Evolutionary conservation across 2,329 filamentous ascomycete genomes (phyloP).

Genomic region (Thielaviopsis populi): DNA sequence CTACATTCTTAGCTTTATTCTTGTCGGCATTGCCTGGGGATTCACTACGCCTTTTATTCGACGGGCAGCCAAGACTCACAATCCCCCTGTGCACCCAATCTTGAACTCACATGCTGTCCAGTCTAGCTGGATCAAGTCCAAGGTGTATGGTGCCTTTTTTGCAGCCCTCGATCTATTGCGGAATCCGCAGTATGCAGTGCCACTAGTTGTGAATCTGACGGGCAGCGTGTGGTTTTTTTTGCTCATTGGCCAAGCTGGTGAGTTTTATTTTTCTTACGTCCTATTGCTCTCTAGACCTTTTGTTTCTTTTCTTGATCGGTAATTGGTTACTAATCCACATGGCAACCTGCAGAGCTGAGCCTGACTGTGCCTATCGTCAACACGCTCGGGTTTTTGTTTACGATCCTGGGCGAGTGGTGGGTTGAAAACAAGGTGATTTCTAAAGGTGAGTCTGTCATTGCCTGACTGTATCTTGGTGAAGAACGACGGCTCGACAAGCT

Average conservation of each 20-base stretch:
- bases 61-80: conserved; percentile 62
- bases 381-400: conserved; percentile 89
- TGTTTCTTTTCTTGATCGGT: neutral
- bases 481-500: conserved; percentile 9
- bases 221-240: conserved; percentile 96
- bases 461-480: neutral
- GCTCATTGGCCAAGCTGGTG: conserved; percentile 81
- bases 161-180: conserved; percentile 62
- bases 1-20: conserved; percentile 76
- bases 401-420: conserved; percentile 87
- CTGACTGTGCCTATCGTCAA: conserved; percentile 92
- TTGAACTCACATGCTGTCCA: conserved; percentile 36
- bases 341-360: conserved; percentile 52
- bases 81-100: conserved; percentile 42
- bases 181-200: conserved; percentile 72
- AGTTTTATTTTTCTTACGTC: conserved; percentile 24
- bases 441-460: conserved; percentile 40
- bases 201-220: conserved; percentile 74
- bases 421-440: conserved; percentile 84
- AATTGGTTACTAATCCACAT: neutral
- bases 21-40: conserved; percentile 86
- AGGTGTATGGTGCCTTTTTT: conserved; percentile 51
- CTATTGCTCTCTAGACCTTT: neutral
- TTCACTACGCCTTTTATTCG: conserved; percentile 88
- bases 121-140: conserved; percentile 46